Evolutionary conservation across 495 filamentous ascomycete species (phyloP), one percentile per base, ranked within the genome.

Genomic region (Staphylotrichum tortipilum): DNA sequence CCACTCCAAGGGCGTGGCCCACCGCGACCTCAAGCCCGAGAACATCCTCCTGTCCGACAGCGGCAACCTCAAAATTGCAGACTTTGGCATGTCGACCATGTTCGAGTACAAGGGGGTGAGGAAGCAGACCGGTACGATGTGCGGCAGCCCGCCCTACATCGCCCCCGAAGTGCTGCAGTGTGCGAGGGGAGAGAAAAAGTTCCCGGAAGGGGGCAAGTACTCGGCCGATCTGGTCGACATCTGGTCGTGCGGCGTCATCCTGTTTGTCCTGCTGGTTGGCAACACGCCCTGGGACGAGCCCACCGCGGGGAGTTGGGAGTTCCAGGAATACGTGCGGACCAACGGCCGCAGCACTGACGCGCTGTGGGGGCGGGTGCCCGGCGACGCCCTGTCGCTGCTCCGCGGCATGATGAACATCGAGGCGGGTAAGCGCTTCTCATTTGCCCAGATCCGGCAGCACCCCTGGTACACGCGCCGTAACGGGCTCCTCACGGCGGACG

Each of bases 211-310:
- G 15, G 44, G 62, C 0, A 89, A 88, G 24, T 99, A 99, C 57
- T 77, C 80, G 22, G 82, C 88, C 2, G 84, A 96, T 58, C 69
- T 88, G 44, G 85, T 86, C 26, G 92, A 99, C 59, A 89, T 99
- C 39, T 99, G 92, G 92, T 95, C 89, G 30, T 94, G 88, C 55
- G 92, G 90, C 14, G 88, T 99, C 31, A 92, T 99, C 28, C 73
- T 99, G 8, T 99, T 99, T 60, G 92, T 97, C 34, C 73, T 99
- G 4, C 67, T 99, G 15, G 89, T 90, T 5, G 92, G 92, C 10
- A 99, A 99, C 65, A 99, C 92, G 2, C 92, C 92, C 0, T 99
- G 92, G 92, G 94, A 97, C 58, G 86, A 92, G 59, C 92, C 92
- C 2, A 89, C 89, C 10, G 67, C 78, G 18, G 70, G 78, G 49